Evolutionary conservation across 441 rosid species (phyloP), one percentile per base, ranked within the genome.

Genomic region (Adansonia rubrostipa): DNA sequence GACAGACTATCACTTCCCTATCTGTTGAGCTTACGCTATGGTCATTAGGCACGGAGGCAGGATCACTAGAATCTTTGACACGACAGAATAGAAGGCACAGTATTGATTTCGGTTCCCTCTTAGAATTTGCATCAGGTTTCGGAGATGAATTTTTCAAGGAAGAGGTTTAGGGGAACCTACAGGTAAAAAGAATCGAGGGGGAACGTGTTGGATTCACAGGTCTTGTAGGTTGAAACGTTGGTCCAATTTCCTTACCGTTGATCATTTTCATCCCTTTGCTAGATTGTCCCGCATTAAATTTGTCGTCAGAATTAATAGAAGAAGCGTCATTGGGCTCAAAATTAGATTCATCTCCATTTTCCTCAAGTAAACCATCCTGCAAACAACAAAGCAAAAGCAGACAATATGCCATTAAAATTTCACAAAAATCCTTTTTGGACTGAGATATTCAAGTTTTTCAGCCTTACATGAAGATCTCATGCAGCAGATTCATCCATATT

Each of bases 391-490:
- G 22, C 48, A 62, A 36, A n/a, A 20, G 68, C 53, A 24, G 28
- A 24, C 28, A 24, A 24, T 24, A 24, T 24, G 28, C 28, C 28
- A 24, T 24, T 24, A 24, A 24, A 24, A 24, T 24, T 24, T 24
- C 1, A 24, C 28, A 24, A 24, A 24, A 24, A 24, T 24, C 28
- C 28, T 24, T 24, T 24, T 24, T 24, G 28, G 28, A 24, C 28
- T 24, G 28, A 24, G 1, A 74, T 66, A 7, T 11, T n/a, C 1
- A 9, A 47, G 47, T n/a, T 9, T 42, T 9, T 71, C 58, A 3
- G 69, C 71, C 88, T 82, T 82, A 89, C 92, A 61, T 72, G 85
- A 78, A 81, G 79, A 80, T 79, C 83, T 79, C 83, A 78, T 1
- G 53, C 5, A n/a, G 81, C 69, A 76, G 87, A 79, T 60, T 86